A percentile compares a stretch with the other conserved stretches of the same genome.
Evolutionary conservation across 495 filamentous ascomycete species (phyloP).

Genomic region (Lophiostoma macrostomum): DNA sequence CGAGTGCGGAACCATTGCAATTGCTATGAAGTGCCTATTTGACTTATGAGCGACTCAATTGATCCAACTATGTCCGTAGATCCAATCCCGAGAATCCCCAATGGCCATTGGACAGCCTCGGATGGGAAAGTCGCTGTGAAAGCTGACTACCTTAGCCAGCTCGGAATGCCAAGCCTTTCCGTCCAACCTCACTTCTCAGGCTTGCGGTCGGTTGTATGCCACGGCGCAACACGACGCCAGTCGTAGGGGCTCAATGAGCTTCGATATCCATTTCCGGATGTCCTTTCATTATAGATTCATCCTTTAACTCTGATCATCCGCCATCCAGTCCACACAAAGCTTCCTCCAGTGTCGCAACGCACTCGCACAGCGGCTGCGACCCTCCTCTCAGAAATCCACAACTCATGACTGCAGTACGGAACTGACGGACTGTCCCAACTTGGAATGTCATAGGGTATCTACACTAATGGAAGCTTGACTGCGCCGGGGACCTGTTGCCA

Average conservation of each 20-base stretch:
- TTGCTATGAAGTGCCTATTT: background rate
- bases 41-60: constrained; percentile 1
- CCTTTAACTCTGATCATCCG: too few species aligned
- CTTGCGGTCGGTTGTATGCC: background rate
- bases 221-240: constrained; percentile 4
- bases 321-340: too few species aligned
- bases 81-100: constrained; percentile 3
- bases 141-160: constrained; percentile 1
- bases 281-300: background rate
- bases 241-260: too few species aligned
- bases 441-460: too few species aligned
- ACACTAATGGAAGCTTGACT: too few species aligned
- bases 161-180: constrained; percentile 24
- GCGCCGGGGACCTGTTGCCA: too few species aligned
- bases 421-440: too few species aligned
- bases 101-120: background rate
- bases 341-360: too few species aligned
- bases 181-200: constrained; percentile 25
- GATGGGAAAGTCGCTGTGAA: constrained; percentile 4
- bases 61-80: constrained; percentile 3
- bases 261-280: too few species aligned
- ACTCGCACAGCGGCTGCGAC: too few species aligned
- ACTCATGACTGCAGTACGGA: too few species aligned
- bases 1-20: background rate
- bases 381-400: too few species aligned